A percentile compares a stretch with the other conserved stretches of the same genome.
These are phyloP conservation scores for Plasmodium chabaudi DNA, from an alignment of 169 alveolate genomes.

Conservation along the genomic window DNA sequence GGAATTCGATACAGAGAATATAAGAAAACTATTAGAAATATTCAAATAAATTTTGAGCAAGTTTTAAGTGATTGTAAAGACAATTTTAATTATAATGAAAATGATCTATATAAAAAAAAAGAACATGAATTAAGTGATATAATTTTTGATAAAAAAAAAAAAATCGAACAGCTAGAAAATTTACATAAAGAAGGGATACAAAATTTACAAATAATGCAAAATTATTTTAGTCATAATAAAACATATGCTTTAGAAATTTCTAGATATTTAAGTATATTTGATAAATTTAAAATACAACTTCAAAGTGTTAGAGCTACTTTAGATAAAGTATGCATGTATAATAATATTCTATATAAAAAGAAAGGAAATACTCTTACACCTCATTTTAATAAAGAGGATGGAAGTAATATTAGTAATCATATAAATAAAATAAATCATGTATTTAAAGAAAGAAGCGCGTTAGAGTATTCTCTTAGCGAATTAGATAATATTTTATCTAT, in stretches of 20 bases:
- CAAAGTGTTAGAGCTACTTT: conserved; percentile 35
- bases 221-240: conserved; percentile 51
- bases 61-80: conserved; percentile 54
- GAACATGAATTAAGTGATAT: conserved; percentile 32
- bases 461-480: conserved; percentile 52
- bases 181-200: conserved; percentile 59
- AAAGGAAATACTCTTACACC: background rate
- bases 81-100: conserved; percentile 20
- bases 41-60: conserved; percentile 60
- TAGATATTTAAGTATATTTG: conserved; percentile 66
- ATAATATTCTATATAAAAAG: conserved; percentile 14
- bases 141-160: conserved; percentile 37
- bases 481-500: conserved; percentile 43
- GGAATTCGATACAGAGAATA: conserved; percentile 55
- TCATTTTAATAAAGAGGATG: conserved; percentile 10
- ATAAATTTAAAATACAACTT: conserved; percentile 67
- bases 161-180: conserved; percentile 47
- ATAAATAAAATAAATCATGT: conserved; percentile 10
- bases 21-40: conserved; percentile 41
- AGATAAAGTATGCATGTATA: conserved; percentile 26
- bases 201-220: conserved; percentile 40
- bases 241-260: conserved; percentile 60
- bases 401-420: background rate
- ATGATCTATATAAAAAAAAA: conserved; percentile 10
- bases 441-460: conserved; percentile 58